Base-by-base conservation (phyloP, 768 basidiomycete genomes). In the Amanita jacksonii region DNA sequence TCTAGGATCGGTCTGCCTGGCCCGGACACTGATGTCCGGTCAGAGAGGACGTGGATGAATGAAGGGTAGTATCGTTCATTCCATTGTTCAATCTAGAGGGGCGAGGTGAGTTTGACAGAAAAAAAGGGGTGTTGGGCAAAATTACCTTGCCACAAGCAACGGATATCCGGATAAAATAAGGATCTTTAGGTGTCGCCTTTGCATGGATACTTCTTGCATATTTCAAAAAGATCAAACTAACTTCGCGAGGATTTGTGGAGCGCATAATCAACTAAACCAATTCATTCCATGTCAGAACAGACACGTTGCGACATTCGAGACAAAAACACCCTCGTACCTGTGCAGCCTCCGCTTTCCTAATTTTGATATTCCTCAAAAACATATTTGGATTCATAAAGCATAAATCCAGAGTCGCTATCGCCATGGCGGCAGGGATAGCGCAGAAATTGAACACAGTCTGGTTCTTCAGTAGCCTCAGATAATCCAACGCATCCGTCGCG, bases 401-500 rank as follows among this genome's bases (percentile, higher is more conserved):
- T 36, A 88, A 62, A 39, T 82, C 77, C 16, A 99, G 72, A 6
- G 94, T 98, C 8, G 94, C 93, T 51, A 99, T 83, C 0, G 94
- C 92, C 93, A 98, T 97, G 9, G 82, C 75, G 13, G 82, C 86
- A 5, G 94, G 94, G 47, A 98, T 86, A 0, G 94, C 90, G 52
- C 88, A 91, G 63, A 98, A 97, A 58, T 87, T 87, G 73, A 98
- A 98, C 15, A 96, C 81, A 45, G 74, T 85, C 65, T 97, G 93
- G 64, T 87, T 93, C 61, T 77, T 83, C 55, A 97, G 67, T 35
- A 96, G 62, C 31, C 76, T 70, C 51, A 98, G 73, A 61, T 97
- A 98, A 59, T 98, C 94, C 56, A 99, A 66, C 13, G 86, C 72
- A 57, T 94, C 91, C 24, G 76, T 75, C 5, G 84, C 70, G 53